Conservation (phyloP, 176 grass and related monocot species). For the Olyra latifolia region DNA sequence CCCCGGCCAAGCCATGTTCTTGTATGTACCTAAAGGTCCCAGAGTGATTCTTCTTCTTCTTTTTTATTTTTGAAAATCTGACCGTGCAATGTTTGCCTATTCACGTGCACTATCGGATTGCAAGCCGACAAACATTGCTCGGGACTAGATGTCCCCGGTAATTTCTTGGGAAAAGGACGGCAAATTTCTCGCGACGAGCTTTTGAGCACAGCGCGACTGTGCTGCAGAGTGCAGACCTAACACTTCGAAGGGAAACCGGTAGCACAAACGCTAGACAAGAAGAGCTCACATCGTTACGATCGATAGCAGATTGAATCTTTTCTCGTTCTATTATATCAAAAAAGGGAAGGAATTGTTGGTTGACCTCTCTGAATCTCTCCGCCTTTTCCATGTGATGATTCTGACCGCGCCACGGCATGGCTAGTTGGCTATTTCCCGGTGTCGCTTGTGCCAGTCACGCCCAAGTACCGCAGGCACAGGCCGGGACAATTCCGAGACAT, state of each 20-base stretch:
- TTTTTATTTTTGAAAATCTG: not conserved
- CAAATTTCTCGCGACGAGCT: not conserved
- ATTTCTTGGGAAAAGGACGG: not conserved
- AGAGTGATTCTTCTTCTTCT: no score
- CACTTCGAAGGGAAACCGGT: no score
- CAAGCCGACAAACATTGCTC: not conserved
- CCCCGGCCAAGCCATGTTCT: no score
- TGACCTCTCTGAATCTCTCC: not conserved
- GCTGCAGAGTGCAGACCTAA: not conserved
- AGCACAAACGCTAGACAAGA: no score
- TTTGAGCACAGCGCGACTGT: not conserved
- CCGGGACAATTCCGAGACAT: not conserved
- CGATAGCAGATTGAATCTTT: not conserved
- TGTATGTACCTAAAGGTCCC: no score
- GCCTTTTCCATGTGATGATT: not conserved
- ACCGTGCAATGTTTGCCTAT: not conserved
- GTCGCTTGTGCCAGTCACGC: constrained; percentile 2
- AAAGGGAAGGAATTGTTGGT: not conserved
- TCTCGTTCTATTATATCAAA: not conserved
- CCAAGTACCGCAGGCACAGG: not conserved
- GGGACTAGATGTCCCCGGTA: not conserved
- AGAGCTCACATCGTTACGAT: not conserved
- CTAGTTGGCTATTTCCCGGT: constrained; percentile 31
- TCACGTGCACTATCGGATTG: constrained; percentile 14
- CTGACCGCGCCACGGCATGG: not conserved